These are phyloP conservation scores for Hypocrella siamensis DNA, from an alignment of 2,329 filamentous ascomycete genomes.

Conservation along the genomic window DNA sequence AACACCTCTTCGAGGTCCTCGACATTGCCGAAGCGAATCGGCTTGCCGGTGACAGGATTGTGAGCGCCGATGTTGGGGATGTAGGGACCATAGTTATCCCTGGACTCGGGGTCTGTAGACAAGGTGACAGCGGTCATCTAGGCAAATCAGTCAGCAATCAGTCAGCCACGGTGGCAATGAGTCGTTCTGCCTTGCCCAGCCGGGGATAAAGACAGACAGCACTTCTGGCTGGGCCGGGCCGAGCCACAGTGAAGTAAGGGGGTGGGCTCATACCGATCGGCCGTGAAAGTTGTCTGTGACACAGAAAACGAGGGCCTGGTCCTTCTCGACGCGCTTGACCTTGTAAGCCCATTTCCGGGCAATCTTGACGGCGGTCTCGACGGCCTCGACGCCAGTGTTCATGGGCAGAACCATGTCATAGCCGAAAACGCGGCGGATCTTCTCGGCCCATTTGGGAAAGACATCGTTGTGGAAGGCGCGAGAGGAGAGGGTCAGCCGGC, in stretches of 20 bases:
- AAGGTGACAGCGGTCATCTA: constrained; percentile 90
- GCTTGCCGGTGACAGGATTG: constrained; percentile 57
- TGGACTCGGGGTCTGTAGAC: constrained; percentile 87
- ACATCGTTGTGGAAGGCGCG: constrained; percentile 97
- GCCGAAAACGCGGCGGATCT: constrained; percentile 74
- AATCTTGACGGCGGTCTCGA: constrained; percentile 92
- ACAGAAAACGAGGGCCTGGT: constrained; percentile 71
- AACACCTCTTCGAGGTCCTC: constrained; percentile 65
- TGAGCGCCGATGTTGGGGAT: constrained; percentile 72
- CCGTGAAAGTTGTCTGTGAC: constrained; percentile 93
- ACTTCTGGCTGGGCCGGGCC: no score
- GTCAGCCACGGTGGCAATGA: constrained; percentile 1
- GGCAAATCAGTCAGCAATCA: not conserved
- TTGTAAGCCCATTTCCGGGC: constrained; percentile 98
- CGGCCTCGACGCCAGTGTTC: constrained; percentile 94
- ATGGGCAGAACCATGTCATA: constrained; percentile 98
- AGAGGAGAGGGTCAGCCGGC: constrained; percentile 78
- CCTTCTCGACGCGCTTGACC: constrained; percentile 74
- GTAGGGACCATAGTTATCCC: constrained; percentile 93
- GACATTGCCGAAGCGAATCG: constrained; percentile 77
- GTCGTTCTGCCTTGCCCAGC: no score
- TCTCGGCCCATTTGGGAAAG: constrained; percentile 89
- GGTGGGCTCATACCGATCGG: constrained; percentile 51
- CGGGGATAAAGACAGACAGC: no score
- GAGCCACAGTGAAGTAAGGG: not conserved